Percentiles rank a stretch among this genome's conserved stretches.
phyloP scores from a whole-genome alignment of 495 filamentous ascomycete genomes.

The Delitschia confertaspora region DNA sequence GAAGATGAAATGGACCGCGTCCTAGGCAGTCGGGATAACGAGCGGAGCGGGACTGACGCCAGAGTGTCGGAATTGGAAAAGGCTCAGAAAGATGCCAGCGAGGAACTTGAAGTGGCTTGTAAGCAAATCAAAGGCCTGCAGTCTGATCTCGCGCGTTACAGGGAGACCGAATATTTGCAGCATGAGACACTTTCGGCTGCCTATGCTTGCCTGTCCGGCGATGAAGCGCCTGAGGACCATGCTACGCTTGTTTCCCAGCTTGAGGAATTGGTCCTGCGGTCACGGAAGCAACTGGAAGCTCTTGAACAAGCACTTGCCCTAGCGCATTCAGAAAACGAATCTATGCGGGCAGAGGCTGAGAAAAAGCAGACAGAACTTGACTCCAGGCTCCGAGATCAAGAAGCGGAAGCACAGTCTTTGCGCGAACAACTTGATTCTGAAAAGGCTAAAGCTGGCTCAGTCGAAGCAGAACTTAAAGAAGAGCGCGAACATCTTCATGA shows the following conservation, averaged over 20 bases:
- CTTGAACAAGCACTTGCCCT: conserved; percentile 33
- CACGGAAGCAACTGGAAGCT: conserved; percentile 32
- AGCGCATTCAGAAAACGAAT: conserved; percentile 34
- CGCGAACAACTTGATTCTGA: conserved; percentile 44
- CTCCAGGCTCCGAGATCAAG: conserved; percentile 11
- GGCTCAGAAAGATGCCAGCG: conserved; percentile 46
- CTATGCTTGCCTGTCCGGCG: conserved; percentile 49
- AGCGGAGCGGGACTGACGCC: conserved; percentile 58
- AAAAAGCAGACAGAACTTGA: conserved; percentile 24
- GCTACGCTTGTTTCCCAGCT: conserved; percentile 53
- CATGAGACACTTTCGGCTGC: conserved; percentile 51
- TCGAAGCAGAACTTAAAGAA: conserved; percentile 57
- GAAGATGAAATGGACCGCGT: conserved; percentile 85
- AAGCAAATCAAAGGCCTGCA: conserved; percentile 42
- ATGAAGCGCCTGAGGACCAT: conserved; percentile 48
- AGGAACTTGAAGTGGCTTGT: conserved; percentile 46
- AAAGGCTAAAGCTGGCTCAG: conserved; percentile 46
- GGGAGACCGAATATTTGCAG: conserved; percentile 45
- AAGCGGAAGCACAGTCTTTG: conserved; percentile 20
- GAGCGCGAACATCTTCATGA: conserved; percentile 55
- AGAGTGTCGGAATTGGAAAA: conserved; percentile 58
- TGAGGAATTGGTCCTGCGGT: conserved; percentile 39
- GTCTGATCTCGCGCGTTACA: conserved; percentile 36
- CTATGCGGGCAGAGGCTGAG: conserved; percentile 27
- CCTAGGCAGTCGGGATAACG: conserved; percentile 73